A percentile compares a stretch with the other conserved stretches of the same genome.
Conservation (phyloP, 345 rosid genomes). For the Eucalyptus camaldulensis region DNA sequence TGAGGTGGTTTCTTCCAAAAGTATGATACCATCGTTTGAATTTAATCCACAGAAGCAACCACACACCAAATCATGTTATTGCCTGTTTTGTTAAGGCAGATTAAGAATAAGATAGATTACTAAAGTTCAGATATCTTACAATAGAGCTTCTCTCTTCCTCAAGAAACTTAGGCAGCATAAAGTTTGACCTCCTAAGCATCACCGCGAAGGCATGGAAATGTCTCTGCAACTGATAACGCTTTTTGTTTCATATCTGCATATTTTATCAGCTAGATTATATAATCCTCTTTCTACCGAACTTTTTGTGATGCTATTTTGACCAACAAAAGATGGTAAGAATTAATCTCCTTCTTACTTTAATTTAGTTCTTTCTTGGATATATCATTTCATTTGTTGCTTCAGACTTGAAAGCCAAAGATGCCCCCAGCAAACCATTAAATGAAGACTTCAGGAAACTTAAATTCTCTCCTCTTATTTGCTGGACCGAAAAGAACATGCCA, state of each 20-base stretch:
- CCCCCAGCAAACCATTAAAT: neutral
- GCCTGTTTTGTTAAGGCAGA: neutral
- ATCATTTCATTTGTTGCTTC: neutral
- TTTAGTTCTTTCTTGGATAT: neutral
- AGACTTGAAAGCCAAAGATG: neutral
- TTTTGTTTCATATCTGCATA: neutral
- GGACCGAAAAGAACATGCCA: neutral
- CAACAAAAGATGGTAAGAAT: neutral
- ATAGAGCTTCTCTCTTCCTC: neutral
- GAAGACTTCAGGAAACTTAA: neutral
- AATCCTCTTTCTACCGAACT: neutral
- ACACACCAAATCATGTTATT: neutral
- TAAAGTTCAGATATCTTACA: neutral
- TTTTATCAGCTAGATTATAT: neutral
- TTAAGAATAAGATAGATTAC: neutral
- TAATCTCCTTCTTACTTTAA: neutral
- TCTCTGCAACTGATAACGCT: neutral
- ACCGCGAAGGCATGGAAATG: neutral
- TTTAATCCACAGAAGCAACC: neutral
- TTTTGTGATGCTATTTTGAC: neutral
- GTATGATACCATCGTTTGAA: neutral
- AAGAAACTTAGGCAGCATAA: neutral
- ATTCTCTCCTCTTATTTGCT: neutral
- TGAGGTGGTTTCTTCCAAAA: neutral
- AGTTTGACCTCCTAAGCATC: neutral